These are phyloP conservation scores for Amanita brunnescens DNA, from an alignment of 768 basidiomycete genomes.

Conservation along the genomic window DNA sequence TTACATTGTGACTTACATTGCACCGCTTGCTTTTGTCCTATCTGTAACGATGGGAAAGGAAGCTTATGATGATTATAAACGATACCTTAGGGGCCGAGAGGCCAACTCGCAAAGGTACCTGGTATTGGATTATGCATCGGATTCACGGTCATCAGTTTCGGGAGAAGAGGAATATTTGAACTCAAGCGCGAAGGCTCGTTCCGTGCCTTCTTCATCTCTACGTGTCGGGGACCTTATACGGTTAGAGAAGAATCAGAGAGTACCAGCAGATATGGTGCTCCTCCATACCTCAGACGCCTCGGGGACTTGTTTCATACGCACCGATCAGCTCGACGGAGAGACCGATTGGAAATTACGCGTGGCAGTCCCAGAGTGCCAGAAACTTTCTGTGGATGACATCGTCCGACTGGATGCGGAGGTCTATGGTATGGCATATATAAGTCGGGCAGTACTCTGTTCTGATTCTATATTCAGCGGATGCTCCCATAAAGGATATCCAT, in stretches of 20 bases:
- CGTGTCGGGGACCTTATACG: slow-evolving; percentile 87
- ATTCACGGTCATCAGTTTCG: slow-evolving; percentile 23
- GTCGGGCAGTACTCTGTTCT: background rate
- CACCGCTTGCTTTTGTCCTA: slow-evolving; percentile 92
- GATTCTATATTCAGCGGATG: slow-evolving; percentile 57
- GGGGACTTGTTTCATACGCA: slow-evolving; percentile 95
- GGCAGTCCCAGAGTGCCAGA: slow-evolving; percentile 79
- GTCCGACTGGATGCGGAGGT: slow-evolving; percentile 80
- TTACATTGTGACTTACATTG: slow-evolving; percentile 92
- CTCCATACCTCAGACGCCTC: slow-evolving; percentile 81
- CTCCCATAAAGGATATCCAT: slow-evolving; percentile 95
- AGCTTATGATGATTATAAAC: slow-evolving; percentile 97
- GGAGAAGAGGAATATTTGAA: slow-evolving; percentile 35
- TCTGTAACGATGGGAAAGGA: slow-evolving; percentile 97
- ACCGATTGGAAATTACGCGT: slow-evolving; percentile 98
- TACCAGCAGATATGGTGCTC: slow-evolving; percentile 90
- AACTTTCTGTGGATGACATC: slow-evolving; percentile 41
- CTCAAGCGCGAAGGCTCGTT: slow-evolving; percentile 49
- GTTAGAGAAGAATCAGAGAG: slow-evolving; percentile 94
- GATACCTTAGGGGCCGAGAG: slow-evolving; percentile 84
- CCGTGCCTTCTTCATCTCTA: slow-evolving; percentile 80
- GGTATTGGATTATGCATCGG: slow-evolving; percentile 52
- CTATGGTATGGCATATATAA: slow-evolving; percentile 51
- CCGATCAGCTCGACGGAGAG: slow-evolving; percentile 97
- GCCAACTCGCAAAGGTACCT: slow-evolving; percentile 93